phyloP scores from a whole-genome alignment of 179 eudicot genomes.

The Camellia oleifera region DNA sequence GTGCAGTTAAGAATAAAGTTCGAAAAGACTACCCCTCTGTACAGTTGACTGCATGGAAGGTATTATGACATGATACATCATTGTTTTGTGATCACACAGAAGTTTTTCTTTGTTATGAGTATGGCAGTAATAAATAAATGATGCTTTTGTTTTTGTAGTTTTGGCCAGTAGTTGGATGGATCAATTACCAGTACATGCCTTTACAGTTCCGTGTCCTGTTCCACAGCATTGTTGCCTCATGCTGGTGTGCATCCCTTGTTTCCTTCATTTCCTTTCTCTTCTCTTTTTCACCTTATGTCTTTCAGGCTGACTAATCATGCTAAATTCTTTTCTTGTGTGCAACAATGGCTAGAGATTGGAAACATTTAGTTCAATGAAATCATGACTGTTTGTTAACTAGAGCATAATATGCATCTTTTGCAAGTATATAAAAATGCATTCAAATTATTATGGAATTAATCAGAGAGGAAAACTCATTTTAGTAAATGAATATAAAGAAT shows the following conservation, averaged over 20 bases:
- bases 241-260: slow-evolving; percentile 36
- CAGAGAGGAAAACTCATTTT: neutral
- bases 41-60: slow-evolving; percentile 60
- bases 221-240: slow-evolving; percentile 49
- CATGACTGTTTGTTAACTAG: neutral
- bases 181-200: slow-evolving; percentile 67
- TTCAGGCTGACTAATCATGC: neutral
- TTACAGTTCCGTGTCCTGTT: slow-evolving; percentile 56
- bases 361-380: neutral
- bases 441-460: neutral
- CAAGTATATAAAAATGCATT: neutral
- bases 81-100: neutral
- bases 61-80: neutral
- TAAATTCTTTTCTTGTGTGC: neutral
- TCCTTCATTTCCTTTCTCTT: neutral
- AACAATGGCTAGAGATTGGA: neutral
- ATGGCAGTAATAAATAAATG: neutral
- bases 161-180: slow-evolving; percentile 59
- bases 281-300: neutral
- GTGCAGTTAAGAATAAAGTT: slow-evolving; percentile 43
- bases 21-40: slow-evolving; percentile 46
- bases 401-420: neutral
- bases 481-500: neutral
- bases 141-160: slow-evolving; percentile 34
- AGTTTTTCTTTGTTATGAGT: neutral